These are phyloP conservation scores for Dentipellis sp. DNA, from an alignment of 768 basidiomycete species.

Conservation along the genomic window DNA sequence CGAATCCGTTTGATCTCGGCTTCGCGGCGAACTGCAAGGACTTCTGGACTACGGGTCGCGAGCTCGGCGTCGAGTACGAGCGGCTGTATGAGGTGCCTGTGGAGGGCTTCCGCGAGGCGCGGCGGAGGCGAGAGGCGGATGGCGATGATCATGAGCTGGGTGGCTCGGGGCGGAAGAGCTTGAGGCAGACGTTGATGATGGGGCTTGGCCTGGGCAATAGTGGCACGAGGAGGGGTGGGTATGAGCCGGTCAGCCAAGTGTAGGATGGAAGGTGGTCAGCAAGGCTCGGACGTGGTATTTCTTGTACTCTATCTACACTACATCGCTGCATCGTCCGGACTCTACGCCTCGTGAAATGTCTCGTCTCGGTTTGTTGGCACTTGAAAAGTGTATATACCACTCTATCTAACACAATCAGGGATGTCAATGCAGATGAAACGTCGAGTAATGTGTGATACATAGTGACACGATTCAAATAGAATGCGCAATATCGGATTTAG, in stretches of 20 bases:
- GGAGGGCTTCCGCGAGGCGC: conserved; percentile 77
- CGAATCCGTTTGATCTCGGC: conserved; percentile 91
- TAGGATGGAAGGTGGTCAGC: conserved; percentile 13
- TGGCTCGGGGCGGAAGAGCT: conserved; percentile 26
- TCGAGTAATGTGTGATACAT: too few relatives aligned
- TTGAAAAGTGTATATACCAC: too few relatives aligned
- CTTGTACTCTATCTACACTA: too few relatives aligned
- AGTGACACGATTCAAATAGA: too few relatives aligned
- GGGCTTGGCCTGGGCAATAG: conserved; percentile 40
- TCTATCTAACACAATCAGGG: too few relatives aligned
- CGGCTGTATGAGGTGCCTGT: conserved; percentile 79
- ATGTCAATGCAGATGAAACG: too few relatives aligned
- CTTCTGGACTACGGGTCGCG: conserved; percentile 85
- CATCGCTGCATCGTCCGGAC: too few relatives aligned
- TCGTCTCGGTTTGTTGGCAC: too few relatives aligned
- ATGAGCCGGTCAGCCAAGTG: conserved; percentile 61
- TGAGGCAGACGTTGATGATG: conserved; percentile 48
- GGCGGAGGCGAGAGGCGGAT: conserved; percentile 41
- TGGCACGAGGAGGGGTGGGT: conserved; percentile 43
- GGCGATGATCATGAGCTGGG: conserved; percentile 49
- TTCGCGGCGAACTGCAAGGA: conserved; percentile 74
- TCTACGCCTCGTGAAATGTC: too few relatives aligned
- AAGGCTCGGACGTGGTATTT: too few relatives aligned
- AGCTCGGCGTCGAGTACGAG: conserved; percentile 88
- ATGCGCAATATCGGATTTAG: too few relatives aligned